Percentiles rank a stretch among this genome's conserved stretches.
Conservation (phyloP, 2,329 filamentous ascomycete genomes). For the Penicillium psychrosexuale region DNA sequence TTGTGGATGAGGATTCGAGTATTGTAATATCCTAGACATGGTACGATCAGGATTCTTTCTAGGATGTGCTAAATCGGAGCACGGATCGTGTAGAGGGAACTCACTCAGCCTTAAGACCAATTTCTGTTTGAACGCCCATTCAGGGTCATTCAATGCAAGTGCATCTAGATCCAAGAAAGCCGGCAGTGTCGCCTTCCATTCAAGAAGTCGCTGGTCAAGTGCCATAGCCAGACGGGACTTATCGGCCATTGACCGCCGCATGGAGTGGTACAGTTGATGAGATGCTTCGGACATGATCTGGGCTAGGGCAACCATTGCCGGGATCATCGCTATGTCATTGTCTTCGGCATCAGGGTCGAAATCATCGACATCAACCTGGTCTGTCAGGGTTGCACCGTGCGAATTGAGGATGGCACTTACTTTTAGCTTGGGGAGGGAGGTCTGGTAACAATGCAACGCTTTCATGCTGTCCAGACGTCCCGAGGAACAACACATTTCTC, state of each 20-base stretch:
- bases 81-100: no score
- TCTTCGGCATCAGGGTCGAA: conserved; percentile 21
- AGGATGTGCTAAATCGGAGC: no score
- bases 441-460: conserved; percentile 27
- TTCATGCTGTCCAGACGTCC: conserved; percentile 31
- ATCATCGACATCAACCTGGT: no score
- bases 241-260: conserved; percentile 17
- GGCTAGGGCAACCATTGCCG: conserved; percentile 26
- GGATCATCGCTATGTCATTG: conserved; percentile 25
- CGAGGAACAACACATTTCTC: conserved; percentile 32
- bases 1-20: conserved; percentile 31
- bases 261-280: conserved; percentile 26
- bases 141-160: conserved; percentile 26
- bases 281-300: conserved; percentile 29
- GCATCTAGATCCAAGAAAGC: conserved; percentile 20
- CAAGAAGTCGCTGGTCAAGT: conserved; percentile 18
- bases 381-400: no score
- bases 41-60: no score
- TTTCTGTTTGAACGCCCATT: conserved; percentile 33
- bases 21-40: conserved; percentile 26
- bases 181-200: conserved; percentile 24
- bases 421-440: conserved; percentile 19
- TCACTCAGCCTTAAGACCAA: conserved; percentile 28
- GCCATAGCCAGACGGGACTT: conserved; percentile 22
- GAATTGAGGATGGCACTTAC: conserved; percentile 1